Conservation (phyloP, 805 yeast genomes). For the Osmozyma mogii region DNA sequence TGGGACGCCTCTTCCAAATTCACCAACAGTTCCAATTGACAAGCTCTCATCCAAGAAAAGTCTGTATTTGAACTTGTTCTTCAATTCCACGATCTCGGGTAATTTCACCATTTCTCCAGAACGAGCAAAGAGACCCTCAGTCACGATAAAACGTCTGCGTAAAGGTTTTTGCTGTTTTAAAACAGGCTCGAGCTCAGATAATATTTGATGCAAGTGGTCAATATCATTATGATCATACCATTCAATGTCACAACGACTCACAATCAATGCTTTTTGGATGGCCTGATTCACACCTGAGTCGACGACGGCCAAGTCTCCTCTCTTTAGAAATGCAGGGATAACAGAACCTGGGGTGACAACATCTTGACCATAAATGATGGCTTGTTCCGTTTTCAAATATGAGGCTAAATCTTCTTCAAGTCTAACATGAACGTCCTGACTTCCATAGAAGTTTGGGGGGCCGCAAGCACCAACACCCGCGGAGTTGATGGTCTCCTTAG, state of each 20-base stretch:
- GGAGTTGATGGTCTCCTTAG: conserved; percentile 48
- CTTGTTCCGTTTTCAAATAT: conserved; percentile 69
- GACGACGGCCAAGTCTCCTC: conserved; percentile 89
- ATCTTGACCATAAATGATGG: conserved; percentile 90
- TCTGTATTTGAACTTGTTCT: conserved; percentile 76
- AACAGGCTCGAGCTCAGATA: conserved; percentile 52
- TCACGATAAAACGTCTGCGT: conserved; percentile 83
- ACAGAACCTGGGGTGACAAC: conserved; percentile 81
- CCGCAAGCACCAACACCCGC: conserved; percentile 98
- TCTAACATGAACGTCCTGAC: conserved; percentile 82
- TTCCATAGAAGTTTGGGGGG: conserved; percentile 95
- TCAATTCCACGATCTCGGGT: conserved; percentile 60
- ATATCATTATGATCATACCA: conserved; percentile 85
- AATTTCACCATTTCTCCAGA: conserved; percentile 76
- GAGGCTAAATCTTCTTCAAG: conserved; percentile 68
- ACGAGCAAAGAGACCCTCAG: conserved; percentile 83
- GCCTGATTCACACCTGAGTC: conserved; percentile 72
- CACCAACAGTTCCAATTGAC: conserved; percentile 82
- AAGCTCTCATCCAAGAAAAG: conserved; percentile 80
- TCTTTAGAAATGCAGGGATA: conserved; percentile 85
- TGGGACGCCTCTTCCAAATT: conserved; percentile 75
- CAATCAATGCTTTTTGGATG: conserved; percentile 79
- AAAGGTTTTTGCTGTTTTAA: conserved; percentile 62
- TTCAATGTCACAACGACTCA: conserved; percentile 79
- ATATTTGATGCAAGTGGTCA: conserved; percentile 66